Evolutionary conservation across 805 yeast genomes (phyloP), one percentile per base, ranked within the genome.

Genomic region (Dipodascopsis uninucleata): DNA sequence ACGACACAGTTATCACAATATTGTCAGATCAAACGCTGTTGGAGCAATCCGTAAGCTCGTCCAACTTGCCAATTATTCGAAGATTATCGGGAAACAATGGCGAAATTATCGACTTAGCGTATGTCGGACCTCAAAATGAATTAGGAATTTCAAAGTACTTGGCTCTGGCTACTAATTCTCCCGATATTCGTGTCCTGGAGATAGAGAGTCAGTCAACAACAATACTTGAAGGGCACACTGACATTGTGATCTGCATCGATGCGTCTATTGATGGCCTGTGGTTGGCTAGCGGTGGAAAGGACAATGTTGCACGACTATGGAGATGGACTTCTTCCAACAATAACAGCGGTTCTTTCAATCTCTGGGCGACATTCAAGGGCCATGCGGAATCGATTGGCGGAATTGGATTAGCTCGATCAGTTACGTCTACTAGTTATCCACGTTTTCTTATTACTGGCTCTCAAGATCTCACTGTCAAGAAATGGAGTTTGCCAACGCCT

Each of bases 141-240:
- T 49, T 63, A 10, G 50, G 50, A 9, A 28, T 25, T 10, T 37
- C 46, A 10, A 18, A 22, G 20, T 66, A 72, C 28, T 63, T 90
- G 35, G 97, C 95, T 3, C 64, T 93, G 53, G 97, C 97, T 1
- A 90, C 97, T 2, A 93, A 93, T 64, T 85, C 97, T 1, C 95
- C 96, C 9, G 80, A 90, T 1, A 67, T 93, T 44, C 72, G 97
- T 61, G 65, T 93, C 10, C 75, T 89, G 26, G 43, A 61, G 14
- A 76, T 84, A 1, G 63, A 67, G n/a, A 70, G 68, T 17, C 67
- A 82, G 35, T 85, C 81, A 51, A 79, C 82, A 53, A 73, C 71
- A 20, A 66, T 85, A 7, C 74, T 76, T 50, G 84, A 82, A 49
- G 96, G 95, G 1, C 99, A 93, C 63, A 75, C 76, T 2, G 97